Conservation (phyloP, 768 basidiomycete species). For the Auriscalpium microsporum region DNA sequence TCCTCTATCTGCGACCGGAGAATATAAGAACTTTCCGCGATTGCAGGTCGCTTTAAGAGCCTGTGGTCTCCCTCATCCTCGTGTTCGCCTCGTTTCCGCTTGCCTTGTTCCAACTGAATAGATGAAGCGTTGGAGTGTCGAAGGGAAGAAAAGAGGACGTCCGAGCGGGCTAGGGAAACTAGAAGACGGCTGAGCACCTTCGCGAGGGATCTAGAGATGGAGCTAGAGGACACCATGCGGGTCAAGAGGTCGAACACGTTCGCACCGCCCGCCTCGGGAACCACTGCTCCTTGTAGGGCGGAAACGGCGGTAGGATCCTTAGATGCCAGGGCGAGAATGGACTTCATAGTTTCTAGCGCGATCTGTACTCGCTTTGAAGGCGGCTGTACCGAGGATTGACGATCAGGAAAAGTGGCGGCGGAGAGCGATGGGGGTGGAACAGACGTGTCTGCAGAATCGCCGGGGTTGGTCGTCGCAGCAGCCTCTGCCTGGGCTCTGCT, state of each 20-base stretch:
- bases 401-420: neutral
- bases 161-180: constrained; percentile 59
- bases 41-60: constrained; percentile 14
- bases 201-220: constrained; percentile 45
- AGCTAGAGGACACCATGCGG: constrained; percentile 37
- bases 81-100: constrained; percentile 58
- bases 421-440: neutral
- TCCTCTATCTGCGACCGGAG: constrained; percentile 50
- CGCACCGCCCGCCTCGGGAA: constrained; percentile 39
- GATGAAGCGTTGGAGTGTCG: constrained; percentile 56
- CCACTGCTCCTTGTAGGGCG: constrained; percentile 40
- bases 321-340: constrained; percentile 49
- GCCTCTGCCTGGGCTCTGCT: constrained; percentile 48
- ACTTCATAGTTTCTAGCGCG: constrained; percentile 54
- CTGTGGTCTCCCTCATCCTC: constrained; percentile 27
- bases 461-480: constrained; percentile 15
- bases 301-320: constrained; percentile 48
- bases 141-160: constrained; percentile 54
- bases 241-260: constrained; percentile 52
- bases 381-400: neutral
- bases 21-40: constrained; percentile 22
- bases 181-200: constrained; percentile 51
- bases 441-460: neutral
- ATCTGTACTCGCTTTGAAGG: constrained; percentile 41
- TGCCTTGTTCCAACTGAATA: constrained; percentile 60